Evolutionary conservation across 208 protist genomes (phyloP).

Genomic region (Acanthamoeba lenticulata): DNA sequence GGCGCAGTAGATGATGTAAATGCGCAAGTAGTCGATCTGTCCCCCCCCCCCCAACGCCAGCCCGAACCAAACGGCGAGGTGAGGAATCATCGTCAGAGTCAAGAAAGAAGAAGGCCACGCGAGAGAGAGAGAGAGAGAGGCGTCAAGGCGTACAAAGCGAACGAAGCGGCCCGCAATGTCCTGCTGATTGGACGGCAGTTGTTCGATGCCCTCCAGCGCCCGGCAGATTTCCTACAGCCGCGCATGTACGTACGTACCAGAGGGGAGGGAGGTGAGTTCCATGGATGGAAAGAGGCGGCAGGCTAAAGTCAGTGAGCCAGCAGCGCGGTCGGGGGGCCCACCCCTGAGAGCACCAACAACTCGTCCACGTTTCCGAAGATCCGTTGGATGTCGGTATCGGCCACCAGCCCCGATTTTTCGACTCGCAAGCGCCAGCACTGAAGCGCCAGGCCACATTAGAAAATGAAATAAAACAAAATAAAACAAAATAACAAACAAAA

Average conservation of each 20-base stretch:
- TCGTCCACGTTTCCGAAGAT: slow-evolving; percentile 38
- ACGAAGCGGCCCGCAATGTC: neutral
- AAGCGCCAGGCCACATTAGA: neutral
- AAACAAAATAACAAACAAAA: too few species aligned
- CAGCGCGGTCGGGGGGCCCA: neutral
- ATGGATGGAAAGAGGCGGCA: too few species aligned
- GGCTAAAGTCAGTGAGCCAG: too few species aligned
- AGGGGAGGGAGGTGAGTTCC: too few species aligned
- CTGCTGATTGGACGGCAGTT: neutral
- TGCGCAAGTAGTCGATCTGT: slow-evolving; percentile 25
- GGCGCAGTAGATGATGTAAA: slow-evolving; percentile 14
- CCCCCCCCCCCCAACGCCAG: too few species aligned
- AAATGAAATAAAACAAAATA: too few species aligned
- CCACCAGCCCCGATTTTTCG: neutral
- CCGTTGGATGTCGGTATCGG: neutral
- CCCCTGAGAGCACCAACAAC: neutral
- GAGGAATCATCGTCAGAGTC: too few species aligned
- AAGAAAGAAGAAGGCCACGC: neutral
- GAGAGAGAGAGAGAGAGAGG: neutral
- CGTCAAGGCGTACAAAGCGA: neutral
- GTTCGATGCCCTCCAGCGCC: neutral
- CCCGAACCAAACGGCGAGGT: too few species aligned
- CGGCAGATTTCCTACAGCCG: neutral
- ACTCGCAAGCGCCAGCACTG: neutral
- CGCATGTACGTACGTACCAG: neutral